phyloP scores from a whole-genome alignment of 352 stramenopile genomes.

The Globisporangium spiculum region DNA sequence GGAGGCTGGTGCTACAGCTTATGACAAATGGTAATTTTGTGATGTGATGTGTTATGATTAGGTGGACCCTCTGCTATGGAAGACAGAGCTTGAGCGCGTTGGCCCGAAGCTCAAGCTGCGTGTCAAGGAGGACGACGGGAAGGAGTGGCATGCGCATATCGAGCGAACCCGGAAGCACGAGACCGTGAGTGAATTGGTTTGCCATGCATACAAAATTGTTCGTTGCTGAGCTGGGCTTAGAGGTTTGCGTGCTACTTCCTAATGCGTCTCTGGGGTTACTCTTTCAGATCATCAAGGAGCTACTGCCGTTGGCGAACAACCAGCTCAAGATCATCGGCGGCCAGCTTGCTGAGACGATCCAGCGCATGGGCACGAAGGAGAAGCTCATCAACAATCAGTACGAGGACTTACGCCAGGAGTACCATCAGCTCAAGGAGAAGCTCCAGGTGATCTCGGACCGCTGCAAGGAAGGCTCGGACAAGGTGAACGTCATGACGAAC shows the following conservation, averaged over 20 bases:
- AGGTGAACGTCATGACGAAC: slow-evolving; percentile 75
- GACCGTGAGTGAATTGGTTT: slow-evolving; percentile 19
- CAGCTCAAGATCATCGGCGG: slow-evolving; percentile 60
- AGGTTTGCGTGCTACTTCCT: neutral
- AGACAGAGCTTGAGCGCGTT: slow-evolving; percentile 82
- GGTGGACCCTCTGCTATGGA: slow-evolving; percentile 78
- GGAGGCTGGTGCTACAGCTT: neutral
- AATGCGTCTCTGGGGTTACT: neutral
- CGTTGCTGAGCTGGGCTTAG: neutral
- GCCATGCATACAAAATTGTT: neutral
- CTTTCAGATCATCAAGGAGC: slow-evolving; percentile 44
- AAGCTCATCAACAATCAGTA: slow-evolving; percentile 85
- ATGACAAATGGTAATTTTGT: neutral
- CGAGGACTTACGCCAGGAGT: slow-evolving; percentile 65
- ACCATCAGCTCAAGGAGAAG: slow-evolving; percentile 61
- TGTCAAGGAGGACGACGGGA: slow-evolving; percentile 50
- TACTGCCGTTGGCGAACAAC: slow-evolving; percentile 51
- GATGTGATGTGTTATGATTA: slow-evolving; percentile 8
- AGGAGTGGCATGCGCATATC: slow-evolving; percentile 83
- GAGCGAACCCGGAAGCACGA: slow-evolving; percentile 77
- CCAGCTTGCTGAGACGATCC: slow-evolving; percentile 56
- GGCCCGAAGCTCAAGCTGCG: slow-evolving; percentile 67
- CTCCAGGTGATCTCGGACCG: slow-evolving; percentile 55
- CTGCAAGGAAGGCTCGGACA: slow-evolving; percentile 62
- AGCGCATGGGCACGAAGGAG: slow-evolving; percentile 67